These are phyloP conservation scores for Gracilaria domingensis DNA, from an alignment of 23 red algal genomes.

Conservation along the genomic window DNA sequence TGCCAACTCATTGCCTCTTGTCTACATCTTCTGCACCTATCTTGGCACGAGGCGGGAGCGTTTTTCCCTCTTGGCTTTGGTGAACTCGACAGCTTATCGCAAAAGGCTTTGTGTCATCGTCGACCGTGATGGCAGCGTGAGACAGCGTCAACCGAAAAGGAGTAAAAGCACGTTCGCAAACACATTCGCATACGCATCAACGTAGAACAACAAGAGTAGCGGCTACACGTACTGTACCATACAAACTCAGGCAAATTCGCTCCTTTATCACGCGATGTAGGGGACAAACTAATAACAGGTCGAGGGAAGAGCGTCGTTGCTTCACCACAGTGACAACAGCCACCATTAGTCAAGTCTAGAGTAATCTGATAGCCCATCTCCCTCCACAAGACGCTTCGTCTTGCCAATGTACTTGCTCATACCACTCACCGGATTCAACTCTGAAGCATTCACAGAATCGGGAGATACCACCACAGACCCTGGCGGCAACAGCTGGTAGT, in stretches of 20 bases:
- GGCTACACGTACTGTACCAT: no score
- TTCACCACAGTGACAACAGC: neutral
- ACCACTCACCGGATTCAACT: slow-evolving; percentile 74
- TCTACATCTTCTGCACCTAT: no score
- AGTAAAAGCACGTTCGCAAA: no score
- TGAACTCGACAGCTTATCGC: no score
- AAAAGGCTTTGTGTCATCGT: no score
- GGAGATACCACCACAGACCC: slow-evolving; percentile 63
- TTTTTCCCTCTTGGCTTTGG: no score
- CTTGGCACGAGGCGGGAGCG: no score
- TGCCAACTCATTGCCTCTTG: no score
- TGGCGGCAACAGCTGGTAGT: slow-evolving; percentile 79
- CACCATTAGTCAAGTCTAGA: slow-evolving; percentile 20
- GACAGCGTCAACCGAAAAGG: no score
- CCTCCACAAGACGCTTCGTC: slow-evolving; percentile 58
- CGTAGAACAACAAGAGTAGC: no score
- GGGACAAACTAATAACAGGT: neutral
- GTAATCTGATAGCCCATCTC: slow-evolving; percentile 52
- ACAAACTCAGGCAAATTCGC: neutral
- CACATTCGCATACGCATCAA: no score
- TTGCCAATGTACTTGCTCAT: slow-evolving; percentile 84
- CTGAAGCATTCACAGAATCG: slow-evolving; percentile 58
- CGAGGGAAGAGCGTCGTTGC: neutral
- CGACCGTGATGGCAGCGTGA: no score
- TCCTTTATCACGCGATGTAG: neutral